phyloP scores from a whole-genome alignment of 2,329 filamentous ascomycete species.

The Fusarium floridanum region DNA sequence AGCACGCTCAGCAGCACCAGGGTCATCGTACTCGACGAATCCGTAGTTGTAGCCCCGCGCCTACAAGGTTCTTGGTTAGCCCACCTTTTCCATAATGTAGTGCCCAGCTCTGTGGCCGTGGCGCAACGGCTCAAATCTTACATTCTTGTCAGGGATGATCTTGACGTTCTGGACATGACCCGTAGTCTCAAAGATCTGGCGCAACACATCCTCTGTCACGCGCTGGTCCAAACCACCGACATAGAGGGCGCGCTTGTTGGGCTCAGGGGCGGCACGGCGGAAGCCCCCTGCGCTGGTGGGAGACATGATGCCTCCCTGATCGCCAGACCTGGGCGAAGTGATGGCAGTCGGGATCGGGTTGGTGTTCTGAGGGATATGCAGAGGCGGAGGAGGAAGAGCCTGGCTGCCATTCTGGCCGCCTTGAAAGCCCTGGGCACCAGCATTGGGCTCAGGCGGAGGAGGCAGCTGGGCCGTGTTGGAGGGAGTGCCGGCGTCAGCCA shows the following conservation, averaged over 20 bases:
- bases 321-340: conserved; percentile 84
- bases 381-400: conserved; percentile 87
- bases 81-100: conserved; percentile 7
- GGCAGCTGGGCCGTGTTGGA: conserved; percentile 75
- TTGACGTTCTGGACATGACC: conserved; percentile 99
- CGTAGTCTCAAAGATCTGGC: conserved; percentile 98
- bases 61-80: conserved; percentile 61
- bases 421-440: conserved; percentile 83
- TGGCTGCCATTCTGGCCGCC: conserved; percentile 75
- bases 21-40: conserved; percentile 98
- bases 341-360: conserved; percentile 95
- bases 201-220: conserved; percentile 95
- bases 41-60: conserved; percentile 99
- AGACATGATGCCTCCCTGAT: conserved; percentile 79
- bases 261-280: conserved; percentile 93
- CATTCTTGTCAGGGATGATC: conserved; percentile 99
- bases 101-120: not conserved
- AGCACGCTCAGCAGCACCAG: conserved; percentile 93
- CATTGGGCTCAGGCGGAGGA: conserved; percentile 75
- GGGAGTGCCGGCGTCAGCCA: conserved; percentile 82
- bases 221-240: conserved; percentile 94
- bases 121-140: conserved; percentile 64
- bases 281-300: conserved; percentile 85
- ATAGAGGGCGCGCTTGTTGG: conserved; percentile 97
- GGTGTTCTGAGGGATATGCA: conserved; percentile 95